Percentiles rank a stretch among this genome's conserved stretches.
Conservation (phyloP, 2,329 filamentous ascomycete species). For the Fusarium nanum region DNA sequence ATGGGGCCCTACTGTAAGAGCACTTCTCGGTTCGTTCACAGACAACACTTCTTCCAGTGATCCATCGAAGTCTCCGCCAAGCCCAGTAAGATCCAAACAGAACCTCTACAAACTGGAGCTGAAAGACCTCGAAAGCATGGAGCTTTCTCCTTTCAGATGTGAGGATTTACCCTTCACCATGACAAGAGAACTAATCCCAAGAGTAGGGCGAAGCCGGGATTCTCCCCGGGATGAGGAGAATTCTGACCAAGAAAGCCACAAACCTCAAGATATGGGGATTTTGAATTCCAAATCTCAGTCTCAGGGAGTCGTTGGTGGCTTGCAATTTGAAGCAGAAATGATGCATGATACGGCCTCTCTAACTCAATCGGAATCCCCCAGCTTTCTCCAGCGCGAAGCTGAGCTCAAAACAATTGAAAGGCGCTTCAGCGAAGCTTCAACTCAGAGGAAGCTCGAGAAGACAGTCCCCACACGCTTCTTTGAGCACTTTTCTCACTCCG, state of each 20-base stretch:
- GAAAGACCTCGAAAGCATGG: constrained; percentile 51
- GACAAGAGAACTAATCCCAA: constrained; percentile 5
- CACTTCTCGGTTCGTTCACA: constrained; percentile 27
- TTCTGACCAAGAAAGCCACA: constrained; percentile 17
- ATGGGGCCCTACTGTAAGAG: constrained; percentile 24
- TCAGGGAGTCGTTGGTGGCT: not conserved
- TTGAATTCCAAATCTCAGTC: not conserved
- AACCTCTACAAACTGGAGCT: constrained; percentile 47
- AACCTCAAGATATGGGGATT: not conserved
- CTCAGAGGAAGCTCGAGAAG: constrained; percentile 47
- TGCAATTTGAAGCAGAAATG: not conserved
- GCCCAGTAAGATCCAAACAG: constrained; percentile 45
- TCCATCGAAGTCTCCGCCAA: constrained; percentile 51
- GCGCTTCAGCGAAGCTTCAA: constrained; percentile 53
- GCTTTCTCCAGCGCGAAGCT: constrained; percentile 53
- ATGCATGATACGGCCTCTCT: constrained; percentile 21
- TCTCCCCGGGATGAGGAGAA: constrained; percentile 43
- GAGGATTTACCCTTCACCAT: constrained; percentile 7
- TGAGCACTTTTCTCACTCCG: constrained; percentile 51
- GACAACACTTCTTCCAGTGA: constrained; percentile 51
- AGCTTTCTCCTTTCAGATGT: constrained; percentile 53
- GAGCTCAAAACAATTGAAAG: constrained; percentile 56
- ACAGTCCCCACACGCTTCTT: constrained; percentile 55
- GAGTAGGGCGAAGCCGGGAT: constrained; percentile 17
- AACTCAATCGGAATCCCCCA: constrained; percentile 52